Evolutionary conservation across 768 basidiomycete species (phyloP), one percentile per base, ranked within the genome.

Genomic region (Panellus pusillus): DNA sequence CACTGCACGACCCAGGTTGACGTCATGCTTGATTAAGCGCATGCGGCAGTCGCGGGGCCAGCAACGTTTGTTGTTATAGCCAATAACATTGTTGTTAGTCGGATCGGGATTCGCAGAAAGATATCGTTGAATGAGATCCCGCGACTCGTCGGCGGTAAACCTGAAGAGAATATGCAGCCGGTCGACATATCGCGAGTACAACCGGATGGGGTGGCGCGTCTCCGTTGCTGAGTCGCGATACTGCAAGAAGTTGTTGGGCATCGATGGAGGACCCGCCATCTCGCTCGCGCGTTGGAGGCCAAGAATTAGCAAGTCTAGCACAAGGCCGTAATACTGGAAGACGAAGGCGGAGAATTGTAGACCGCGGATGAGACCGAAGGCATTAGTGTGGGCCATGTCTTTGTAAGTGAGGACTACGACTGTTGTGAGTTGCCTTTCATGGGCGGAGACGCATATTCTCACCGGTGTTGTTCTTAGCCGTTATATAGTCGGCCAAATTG

Each of bases 21-120:
- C 97, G 67, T 99, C 97, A 70, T 99, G 97, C 73, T 99, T 99
- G 79, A 97, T 96, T 52, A 99, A 79, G 31, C 97, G 80, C 97
- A 99, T 99, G 54, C 97, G 88, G 70, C 97, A 99, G n/a, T n/a
- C n/a, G 61, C 95, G 83, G 35, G 97, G 97, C 97, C 97, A 99
- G 74, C 97, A 98, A 45, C 93, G 87, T 72, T 96, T 97, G 78
- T 98, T 98, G 76, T 98, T 98, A 72, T 98, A 99, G 1, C 96
- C 97, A 58, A 98, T 96, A 58, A 98, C 91, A 65, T 98, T 98
- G 74, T 98, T 97, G 73, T 98, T 98, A 11, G 91, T 98, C 3
- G 97, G 96, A 72, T 99, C 97, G 4, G 97, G 97, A 66, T 98
- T 95, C 18, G 95, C 96, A 47, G 89, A 92, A 47, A 99, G 83